Evolutionary conservation across 305 asterid species (phyloP).

Genomic region (Ilex paraguariensis): DNA sequence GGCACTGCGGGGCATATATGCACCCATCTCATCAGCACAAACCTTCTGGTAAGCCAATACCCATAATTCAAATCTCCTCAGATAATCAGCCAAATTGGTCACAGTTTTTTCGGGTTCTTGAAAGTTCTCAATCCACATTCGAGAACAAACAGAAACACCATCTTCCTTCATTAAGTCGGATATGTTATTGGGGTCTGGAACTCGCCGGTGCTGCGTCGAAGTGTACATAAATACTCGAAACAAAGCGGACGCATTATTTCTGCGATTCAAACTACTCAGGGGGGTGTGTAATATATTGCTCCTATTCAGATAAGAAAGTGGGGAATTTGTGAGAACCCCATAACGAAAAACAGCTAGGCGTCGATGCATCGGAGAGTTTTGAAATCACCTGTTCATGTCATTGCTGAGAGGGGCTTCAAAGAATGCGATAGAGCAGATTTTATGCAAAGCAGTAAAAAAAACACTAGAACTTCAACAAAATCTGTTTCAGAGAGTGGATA

Average conservation of each 20-base stretch:
- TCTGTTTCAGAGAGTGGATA: too few relatives aligned
- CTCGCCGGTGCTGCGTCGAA: constrained; percentile 42
- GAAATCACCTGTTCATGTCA: too few relatives aligned
- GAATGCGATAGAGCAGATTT: too few relatives aligned
- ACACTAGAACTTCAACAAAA: too few relatives aligned
- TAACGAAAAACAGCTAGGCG: not conserved
- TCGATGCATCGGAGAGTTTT: not conserved
- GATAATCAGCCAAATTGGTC: constrained; percentile 54
- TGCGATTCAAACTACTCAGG: not conserved
- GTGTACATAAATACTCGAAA: constrained; percentile 39
- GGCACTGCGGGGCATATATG: constrained; percentile 72
- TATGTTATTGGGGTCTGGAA: constrained; percentile 79
- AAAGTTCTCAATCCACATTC: constrained; percentile 85
- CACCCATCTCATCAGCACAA: constrained; percentile 80
- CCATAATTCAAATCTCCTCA: constrained; percentile 94
- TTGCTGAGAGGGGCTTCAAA: too few relatives aligned
- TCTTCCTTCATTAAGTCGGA: constrained; percentile 90
- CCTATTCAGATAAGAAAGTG: not conserved
- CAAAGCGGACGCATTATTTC: constrained; percentile 27
- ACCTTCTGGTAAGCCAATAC: constrained; percentile 93
- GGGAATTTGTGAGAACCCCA: not conserved
- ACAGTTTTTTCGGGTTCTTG: constrained; percentile 62
- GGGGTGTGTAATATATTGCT: not conserved
- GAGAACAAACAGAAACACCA: constrained; percentile 67
- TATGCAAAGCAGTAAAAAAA: too few relatives aligned